Conservation (phyloP, 1,284 basidiomycete species). For the Marasmius fiardii region DNA sequence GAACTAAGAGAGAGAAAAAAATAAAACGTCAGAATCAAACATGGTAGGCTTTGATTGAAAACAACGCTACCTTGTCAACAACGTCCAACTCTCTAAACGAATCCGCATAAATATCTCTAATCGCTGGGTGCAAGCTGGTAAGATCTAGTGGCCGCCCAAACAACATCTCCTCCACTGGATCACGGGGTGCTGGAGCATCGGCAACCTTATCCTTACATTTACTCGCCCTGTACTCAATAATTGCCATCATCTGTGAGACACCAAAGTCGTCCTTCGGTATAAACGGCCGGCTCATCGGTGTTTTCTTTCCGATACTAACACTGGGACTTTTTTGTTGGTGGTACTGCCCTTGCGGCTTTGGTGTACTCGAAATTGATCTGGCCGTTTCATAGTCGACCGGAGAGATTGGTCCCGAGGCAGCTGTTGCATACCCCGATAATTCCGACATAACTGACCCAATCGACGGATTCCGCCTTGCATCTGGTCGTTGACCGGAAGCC, state of each 20-base stretch:
- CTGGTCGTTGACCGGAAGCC: constrained; percentile 1
- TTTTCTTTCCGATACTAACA: constrained; percentile 18
- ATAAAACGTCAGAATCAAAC: neutral
- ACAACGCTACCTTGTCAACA: constrained; percentile 65
- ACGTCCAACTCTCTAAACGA: constrained; percentile 76
- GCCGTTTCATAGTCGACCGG: neutral
- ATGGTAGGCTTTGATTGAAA: neutral
- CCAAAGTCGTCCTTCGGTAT: constrained; percentile 83
- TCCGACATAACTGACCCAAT: constrained; percentile 67
- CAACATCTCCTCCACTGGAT: constrained; percentile 68
- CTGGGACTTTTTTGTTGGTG: constrained; percentile 23
- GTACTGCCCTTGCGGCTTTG: constrained; percentile 20
- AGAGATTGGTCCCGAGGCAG: constrained; percentile 29
- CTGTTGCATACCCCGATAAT: constrained; percentile 51
- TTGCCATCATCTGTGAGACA: constrained; percentile 74
- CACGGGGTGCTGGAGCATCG: constrained; percentile 29
- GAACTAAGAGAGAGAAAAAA: too few relatives aligned
- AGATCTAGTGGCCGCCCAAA: constrained; percentile 68
- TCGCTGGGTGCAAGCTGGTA: constrained; percentile 65
- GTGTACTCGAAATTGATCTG: constrained; percentile 9
- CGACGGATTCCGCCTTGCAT: constrained; percentile 48
- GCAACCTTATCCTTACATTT: constrained; percentile 30
- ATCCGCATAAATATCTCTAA: constrained; percentile 68
- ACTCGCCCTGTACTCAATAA: constrained; percentile 69
- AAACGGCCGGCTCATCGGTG: constrained; percentile 34